A percentile compares a stretch with the other conserved stretches of the same genome.
phyloP scores from a whole-genome alignment of 2,329 filamentous ascomycete genomes.

The Aureobasidium sp. region DNA sequence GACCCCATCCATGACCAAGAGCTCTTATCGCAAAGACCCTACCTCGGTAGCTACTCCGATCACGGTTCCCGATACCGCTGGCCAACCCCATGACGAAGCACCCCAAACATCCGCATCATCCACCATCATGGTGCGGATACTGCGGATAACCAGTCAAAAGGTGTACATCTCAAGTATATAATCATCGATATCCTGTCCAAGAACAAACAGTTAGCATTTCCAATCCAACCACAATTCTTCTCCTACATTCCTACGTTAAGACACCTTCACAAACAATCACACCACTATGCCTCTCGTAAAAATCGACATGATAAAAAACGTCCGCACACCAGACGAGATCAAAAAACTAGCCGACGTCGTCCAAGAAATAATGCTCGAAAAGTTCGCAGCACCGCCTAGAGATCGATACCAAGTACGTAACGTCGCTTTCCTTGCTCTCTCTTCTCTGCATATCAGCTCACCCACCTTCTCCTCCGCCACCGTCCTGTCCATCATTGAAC shows the following conservation, averaged over 20 bases:
- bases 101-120: background rate
- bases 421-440: background rate
- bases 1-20: background rate
- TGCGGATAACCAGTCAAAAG: background rate
- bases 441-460: background rate
- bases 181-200: no score
- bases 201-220: no score
- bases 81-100: background rate
- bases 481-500: no score
- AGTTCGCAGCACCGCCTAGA: conserved; percentile 25
- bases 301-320: conserved; percentile 25
- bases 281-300: conserved; percentile 28
- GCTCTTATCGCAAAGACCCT: background rate
- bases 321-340: conserved; percentile 24
- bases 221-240: background rate
- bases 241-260: background rate
- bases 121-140: background rate
- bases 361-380: conserved; percentile 25
- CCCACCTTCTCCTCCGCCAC: background rate
- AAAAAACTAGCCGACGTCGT: conserved; percentile 26
- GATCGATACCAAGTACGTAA: conserved; percentile 27
- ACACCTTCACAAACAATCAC: background rate
- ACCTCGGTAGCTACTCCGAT: background rate
- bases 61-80: background rate
- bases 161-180: background rate